These are phyloP conservation scores for Pythium biforme DNA, from an alignment of 352 stramenopile genomes.

Conservation along the genomic window DNA sequence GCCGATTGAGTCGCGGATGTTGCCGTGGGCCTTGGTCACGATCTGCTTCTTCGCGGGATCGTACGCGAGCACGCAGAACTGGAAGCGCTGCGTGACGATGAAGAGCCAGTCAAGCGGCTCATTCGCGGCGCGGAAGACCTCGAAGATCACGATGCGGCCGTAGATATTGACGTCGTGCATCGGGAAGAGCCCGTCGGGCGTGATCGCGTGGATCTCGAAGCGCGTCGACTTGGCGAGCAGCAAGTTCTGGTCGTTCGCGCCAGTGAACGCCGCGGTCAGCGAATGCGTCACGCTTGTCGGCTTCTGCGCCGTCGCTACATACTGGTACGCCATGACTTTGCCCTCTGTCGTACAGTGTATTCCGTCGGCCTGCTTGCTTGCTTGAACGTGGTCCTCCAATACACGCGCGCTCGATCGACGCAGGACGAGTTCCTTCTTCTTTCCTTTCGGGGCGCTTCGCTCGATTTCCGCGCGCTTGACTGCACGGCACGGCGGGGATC, in stretches of 20 bases:
- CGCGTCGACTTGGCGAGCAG: constrained; percentile 87
- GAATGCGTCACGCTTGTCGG: constrained; percentile 92
- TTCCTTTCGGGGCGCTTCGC: constrained; percentile 4
- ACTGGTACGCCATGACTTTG: constrained; percentile 81
- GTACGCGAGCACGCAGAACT: constrained; percentile 90
- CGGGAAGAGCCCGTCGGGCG: constrained; percentile 80
- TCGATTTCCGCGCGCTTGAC: constrained; percentile 16
- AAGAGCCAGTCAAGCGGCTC: constrained; percentile 87
- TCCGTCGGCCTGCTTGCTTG: background rate
- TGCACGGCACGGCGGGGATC: background rate
- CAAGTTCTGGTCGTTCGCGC: constrained; percentile 86
- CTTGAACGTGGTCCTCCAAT: too few species aligned
- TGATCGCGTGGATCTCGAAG: constrained; percentile 89
- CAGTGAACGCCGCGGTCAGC: constrained; percentile 90
- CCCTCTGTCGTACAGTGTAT: background rate
- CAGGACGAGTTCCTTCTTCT: background rate
- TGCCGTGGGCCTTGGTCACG: constrained; percentile 84
- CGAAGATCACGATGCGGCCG: constrained; percentile 86
- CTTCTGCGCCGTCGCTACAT: constrained; percentile 93
- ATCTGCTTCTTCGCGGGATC: constrained; percentile 64
- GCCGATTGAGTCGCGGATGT: constrained; percentile 83
- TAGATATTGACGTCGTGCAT: constrained; percentile 87
- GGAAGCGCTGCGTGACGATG: constrained; percentile 86
- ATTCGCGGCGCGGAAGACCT: constrained; percentile 73
- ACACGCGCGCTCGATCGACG: too few species aligned